Base-by-base conservation (phyloP, 345 rosid genomes). In the Excoecaria agallocha region DNA sequence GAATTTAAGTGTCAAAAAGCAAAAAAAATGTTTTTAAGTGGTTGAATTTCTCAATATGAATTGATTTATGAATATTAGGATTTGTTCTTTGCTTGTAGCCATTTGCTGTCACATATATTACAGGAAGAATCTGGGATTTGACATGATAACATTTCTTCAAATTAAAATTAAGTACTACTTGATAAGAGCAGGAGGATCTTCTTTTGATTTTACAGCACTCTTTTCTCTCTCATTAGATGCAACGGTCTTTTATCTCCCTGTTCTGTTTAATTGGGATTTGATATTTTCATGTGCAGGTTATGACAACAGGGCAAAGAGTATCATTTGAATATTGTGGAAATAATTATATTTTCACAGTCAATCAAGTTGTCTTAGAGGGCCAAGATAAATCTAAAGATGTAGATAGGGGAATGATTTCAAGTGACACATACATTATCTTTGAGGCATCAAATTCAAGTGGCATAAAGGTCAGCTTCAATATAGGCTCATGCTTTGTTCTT, bases 291-390 rank as follows among this genome's bases (percentile, higher is more conserved):
- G 20, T 85, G 79, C 89, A 95, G 99, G 89, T 95, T 83, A 81
- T 95, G 96, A 91, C 97, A 20, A 84, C 86, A 0, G 98, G 99
- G 62, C 99, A 95, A 84, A 89, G 83, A 75, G 98, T 85, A 54
- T 77, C 94, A 35, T 95, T 93, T 67, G 97, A 93, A 82, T 91
- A 88, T 82, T 97, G 87, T 71, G 99, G 99, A 72, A 95, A 80
- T 79, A 95, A 95, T 76, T 93, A 93, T 77, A 85, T 91, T 72
- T 87, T 91, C 72, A 89, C 94, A 2, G 97, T 95, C 76, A 91
- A 82, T 86, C 91, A 85, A 88, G 96, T 93, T 50, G 85, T 67
- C 63, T 74, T 93, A 51, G 98, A 93, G 83, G 93, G 91, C 62
- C 88, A 80, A 64, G 87, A 78, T 79, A 83, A 80, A 76, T 86